Evolutionary conservation across 2,329 filamentous ascomycete species (phyloP).

Genomic region (Cercospora janseana): DNA sequence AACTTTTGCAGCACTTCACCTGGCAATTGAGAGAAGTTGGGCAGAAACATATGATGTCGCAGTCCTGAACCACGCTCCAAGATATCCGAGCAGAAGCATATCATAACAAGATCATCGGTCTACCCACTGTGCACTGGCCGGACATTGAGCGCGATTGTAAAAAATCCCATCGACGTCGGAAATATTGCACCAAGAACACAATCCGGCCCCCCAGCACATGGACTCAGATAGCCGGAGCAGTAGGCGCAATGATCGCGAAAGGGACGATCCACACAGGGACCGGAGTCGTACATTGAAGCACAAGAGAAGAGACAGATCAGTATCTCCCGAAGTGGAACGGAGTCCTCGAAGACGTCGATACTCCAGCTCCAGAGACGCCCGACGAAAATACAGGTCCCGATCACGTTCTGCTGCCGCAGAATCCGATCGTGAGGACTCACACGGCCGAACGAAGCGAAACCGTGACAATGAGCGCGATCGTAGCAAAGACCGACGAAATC

Average conservation of each 20-base stretch:
- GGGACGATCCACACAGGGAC: not conserved
- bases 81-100: no score
- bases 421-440: conserved; percentile 9
- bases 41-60: no score
- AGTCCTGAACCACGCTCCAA: not conserved
- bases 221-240: conserved; percentile 1
- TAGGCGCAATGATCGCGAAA: conserved; percentile 1
- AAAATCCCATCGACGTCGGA: no score
- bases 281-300: not conserved
- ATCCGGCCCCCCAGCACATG: not conserved
- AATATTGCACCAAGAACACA: not conserved
- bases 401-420: not conserved
- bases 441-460: conserved; percentile 12
- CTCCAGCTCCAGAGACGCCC: not conserved
- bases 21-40: not conserved
- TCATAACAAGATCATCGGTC: not conserved
- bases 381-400: not conserved
- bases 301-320: conserved; percentile 16
- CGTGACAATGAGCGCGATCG: conserved; percentile 5
- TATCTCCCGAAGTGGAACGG: conserved; percentile 10
- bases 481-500: conserved; percentile 12
- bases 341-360: conserved; percentile 9
- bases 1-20: not conserved
- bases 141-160: no score
- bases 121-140: no score